phyloP scores from a whole-genome alignment of 495 filamentous ascomycete species.

The Aspergillus homomorphus region DNA sequence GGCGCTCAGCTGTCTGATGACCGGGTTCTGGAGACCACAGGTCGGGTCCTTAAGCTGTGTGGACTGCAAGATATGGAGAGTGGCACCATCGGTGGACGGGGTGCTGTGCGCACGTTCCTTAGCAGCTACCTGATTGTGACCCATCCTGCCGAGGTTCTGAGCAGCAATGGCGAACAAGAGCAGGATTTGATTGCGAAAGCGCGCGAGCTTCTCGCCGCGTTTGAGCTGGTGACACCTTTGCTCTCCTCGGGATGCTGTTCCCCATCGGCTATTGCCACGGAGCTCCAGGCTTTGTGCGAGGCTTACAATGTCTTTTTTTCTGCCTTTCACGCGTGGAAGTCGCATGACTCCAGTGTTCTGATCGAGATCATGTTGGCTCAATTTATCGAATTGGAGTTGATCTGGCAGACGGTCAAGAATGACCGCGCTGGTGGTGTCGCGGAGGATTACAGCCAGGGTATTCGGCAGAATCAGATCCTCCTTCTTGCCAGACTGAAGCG shows the following conservation, averaged over 20 bases:
- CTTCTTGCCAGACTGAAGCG: slow-evolving; percentile 86
- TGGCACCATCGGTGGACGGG: slow-evolving; percentile 68
- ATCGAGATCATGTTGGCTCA: slow-evolving; percentile 94
- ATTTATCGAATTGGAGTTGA: slow-evolving; percentile 91
- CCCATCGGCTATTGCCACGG: slow-evolving; percentile 36
- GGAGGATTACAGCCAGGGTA: slow-evolving; percentile 86
- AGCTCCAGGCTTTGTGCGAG: slow-evolving; percentile 48
- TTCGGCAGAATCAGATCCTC: slow-evolving; percentile 87
- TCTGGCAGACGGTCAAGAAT: slow-evolving; percentile 95
- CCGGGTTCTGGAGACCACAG: slow-evolving; percentile 64
- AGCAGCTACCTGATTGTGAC: slow-evolving; percentile 91
- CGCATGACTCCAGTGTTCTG: slow-evolving; percentile 81
- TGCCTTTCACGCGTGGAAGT: slow-evolving; percentile 93
- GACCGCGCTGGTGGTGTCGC: slow-evolving; percentile 81
- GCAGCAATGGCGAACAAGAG: slow-evolving; percentile 79
- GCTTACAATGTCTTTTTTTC: slow-evolving; percentile 81
- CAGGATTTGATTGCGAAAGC: slow-evolving; percentile 89
- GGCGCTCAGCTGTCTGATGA: slow-evolving; percentile 73
- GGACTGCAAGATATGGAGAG: slow-evolving; percentile 68
- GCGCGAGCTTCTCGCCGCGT: slow-evolving; percentile 74
- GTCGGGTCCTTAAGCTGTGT: slow-evolving; percentile 71
- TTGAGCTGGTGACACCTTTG: slow-evolving; percentile 70
- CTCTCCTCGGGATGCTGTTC: slow-evolving; percentile 54
- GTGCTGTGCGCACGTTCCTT: slow-evolving; percentile 82
- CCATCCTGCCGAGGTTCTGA: slow-evolving; percentile 87